Conservation (phyloP, 768 basidiomycete species). For the Coprinopsis cinerea region DNA sequence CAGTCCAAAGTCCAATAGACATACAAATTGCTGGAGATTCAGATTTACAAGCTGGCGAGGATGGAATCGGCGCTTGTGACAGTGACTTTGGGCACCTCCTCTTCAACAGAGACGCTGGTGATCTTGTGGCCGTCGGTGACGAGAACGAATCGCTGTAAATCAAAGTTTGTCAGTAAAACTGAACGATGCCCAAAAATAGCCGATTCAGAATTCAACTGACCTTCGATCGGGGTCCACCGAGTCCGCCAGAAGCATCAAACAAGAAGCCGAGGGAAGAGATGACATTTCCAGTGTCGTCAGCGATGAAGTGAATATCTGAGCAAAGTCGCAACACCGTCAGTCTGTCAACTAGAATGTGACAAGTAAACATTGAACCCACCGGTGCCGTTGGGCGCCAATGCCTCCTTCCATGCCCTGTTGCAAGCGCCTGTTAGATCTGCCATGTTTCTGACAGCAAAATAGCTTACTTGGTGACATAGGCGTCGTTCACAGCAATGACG, state of each 20-base stretch:
- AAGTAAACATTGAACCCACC: slow-evolving; percentile 30
- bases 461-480: slow-evolving; percentile 58
- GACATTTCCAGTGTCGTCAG: slow-evolving; percentile 63
- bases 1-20: too few relatives aligned
- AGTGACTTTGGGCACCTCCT: slow-evolving; percentile 38
- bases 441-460: not conserved
- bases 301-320: slow-evolving; percentile 53
- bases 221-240: slow-evolving; percentile 68
- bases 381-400: slow-evolving; percentile 50
- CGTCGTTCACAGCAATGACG: slow-evolving; percentile 75
- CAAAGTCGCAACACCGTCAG: not conserved
- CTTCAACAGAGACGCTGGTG: slow-evolving; percentile 46
- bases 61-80: slow-evolving; percentile 46
- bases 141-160: slow-evolving; percentile 45
- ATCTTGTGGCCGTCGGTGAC: slow-evolving; percentile 56
- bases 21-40: too few relatives aligned
- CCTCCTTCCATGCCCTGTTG: slow-evolving; percentile 60
- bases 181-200: not conserved
- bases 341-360: slow-evolving; percentile 8
- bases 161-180: not conserved
- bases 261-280: slow-evolving; percentile 48
- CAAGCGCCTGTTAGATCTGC: not conserved
- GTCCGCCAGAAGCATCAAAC: slow-evolving; percentile 54
- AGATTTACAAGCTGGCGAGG: slow-evolving; percentile 27
- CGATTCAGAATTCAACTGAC: slow-evolving; percentile 23